Evolutionary conservation across 768 basidiomycete genomes (phyloP), one percentile per base, ranked within the genome.

Genomic region (Mycena rebaudengoi): DNA sequence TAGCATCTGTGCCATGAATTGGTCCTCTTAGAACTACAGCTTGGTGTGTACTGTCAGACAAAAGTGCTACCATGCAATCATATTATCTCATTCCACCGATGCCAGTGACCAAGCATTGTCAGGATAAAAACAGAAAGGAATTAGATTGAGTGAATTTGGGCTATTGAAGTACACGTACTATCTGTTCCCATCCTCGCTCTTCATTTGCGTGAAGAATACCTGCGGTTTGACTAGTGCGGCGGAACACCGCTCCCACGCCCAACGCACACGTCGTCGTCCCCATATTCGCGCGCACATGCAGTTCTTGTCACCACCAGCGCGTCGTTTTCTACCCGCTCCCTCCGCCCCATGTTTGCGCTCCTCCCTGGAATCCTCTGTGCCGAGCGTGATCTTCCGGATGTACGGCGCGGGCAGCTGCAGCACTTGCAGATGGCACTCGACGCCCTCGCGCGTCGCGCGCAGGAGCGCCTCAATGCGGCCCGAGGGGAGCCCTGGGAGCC

Each of bases 351-450:
- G 54, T 23, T 49, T 54, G 30, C 12, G 54, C 33, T n/a, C 55
- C 46, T 29, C 35, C 32, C 32, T 40, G n/a, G n/a, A n/a, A 8
- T 2, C 45, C 16, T 23, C 53, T n/a, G 41, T 53, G 1, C 72
- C 54, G 4, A 75, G 65, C 7, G 74, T 69, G 6, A 96, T 86
- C 70, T 96, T 94, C 94, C 94, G 96, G 56, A 96, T 88, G 65
- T 95, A 93, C 1, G 94, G 94, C 12, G 92, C 88, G 1, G 91
- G 90, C 12, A 97, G 84, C 71, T 94, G 92, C 0, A 92, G 72
- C 25, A 98, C 91, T 62, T 91, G 85, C 0, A 93, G 92, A 66
- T 97, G 94, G 3, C 90, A 83, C 72, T 96, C 93, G 64, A 96
- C n/a, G n/a, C n/a, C 85, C 81, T 97, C 95, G 39, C 90, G 87